Conservation (phyloP, 345 rosid species). For the Salix dunnii region DNA sequence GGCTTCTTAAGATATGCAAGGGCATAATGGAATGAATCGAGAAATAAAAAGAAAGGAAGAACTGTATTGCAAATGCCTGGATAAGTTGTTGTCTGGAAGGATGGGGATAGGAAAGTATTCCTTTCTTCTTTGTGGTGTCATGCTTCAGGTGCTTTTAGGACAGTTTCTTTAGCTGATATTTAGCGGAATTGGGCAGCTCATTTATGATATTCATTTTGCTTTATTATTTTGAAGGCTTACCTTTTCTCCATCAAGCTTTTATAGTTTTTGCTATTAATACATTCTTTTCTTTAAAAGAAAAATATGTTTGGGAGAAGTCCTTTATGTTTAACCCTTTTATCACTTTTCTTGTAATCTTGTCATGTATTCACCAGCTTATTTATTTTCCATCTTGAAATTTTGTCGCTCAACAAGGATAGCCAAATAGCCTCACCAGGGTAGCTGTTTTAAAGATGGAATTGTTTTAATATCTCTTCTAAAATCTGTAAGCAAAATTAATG, state of each 20-base stretch:
- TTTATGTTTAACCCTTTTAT: not conserved
- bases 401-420: not conserved
- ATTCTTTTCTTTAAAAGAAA: not conserved
- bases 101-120: not conserved
- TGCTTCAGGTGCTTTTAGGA: not conserved
- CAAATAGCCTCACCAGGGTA: not conserved
- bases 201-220: not conserved
- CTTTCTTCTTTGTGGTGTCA: not conserved
- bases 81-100: not conserved
- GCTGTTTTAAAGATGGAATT: not conserved
- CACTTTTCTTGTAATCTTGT: not conserved
- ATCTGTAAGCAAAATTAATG: not conserved
- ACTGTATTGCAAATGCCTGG: not conserved
- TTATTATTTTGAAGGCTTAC: not conserved
- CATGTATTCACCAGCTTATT: not conserved
- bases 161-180: not conserved
- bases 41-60: not conserved
- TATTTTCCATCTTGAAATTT: not conserved
- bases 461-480: not conserved
- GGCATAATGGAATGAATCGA: not conserved
- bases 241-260: not conserved
- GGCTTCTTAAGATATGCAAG: no score
- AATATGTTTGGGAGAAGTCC: not conserved
- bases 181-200: not conserved
- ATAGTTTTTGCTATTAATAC: not conserved